Evolutionary conservation across 2,329 filamentous ascomycete genomes (phyloP).

Genomic region (Claviceps arundinis): DNA sequence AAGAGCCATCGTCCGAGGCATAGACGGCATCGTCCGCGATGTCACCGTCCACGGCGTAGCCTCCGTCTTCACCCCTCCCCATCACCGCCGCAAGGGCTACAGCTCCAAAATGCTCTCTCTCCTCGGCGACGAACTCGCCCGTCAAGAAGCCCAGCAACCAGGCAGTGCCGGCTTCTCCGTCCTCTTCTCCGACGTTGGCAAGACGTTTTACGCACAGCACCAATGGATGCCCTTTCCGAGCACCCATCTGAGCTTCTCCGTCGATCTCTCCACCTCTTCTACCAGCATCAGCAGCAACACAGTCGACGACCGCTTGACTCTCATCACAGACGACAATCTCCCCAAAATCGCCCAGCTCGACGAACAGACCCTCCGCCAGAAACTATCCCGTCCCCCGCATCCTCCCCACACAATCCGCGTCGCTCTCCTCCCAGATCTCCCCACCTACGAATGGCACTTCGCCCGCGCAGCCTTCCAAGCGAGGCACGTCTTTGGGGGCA

Average conservation of each 20-base stretch:
- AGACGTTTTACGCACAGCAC: conserved; percentile 61
- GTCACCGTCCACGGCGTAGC: conserved; percentile 60
- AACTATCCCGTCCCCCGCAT: conserved; percentile 24
- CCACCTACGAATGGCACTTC: conserved; percentile 43
- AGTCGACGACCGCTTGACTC: conserved; percentile 13
- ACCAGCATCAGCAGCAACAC: conserved; percentile 12
- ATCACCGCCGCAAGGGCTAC: conserved; percentile 60
- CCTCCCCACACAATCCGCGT: conserved; percentile 17
- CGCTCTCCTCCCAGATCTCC: conserved; percentile 19
- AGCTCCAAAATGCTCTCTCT: conserved; percentile 63
- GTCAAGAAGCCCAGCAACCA: conserved; percentile 13
- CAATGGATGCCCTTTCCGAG: conserved; percentile 70
- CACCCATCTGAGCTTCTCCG: conserved; percentile 52
- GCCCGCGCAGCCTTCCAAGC: conserved; percentile 70
- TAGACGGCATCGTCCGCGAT: conserved; percentile 28
- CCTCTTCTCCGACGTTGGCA: conserved; percentile 77
- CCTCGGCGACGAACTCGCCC: conserved; percentile 32
- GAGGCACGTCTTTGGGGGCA: conserved; percentile 41
- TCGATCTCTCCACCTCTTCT: conserved; percentile 2
- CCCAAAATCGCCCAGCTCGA: conserved; percentile 49
- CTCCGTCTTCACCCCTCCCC: conserved; percentile 61
- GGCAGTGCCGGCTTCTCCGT: conserved; percentile 51
- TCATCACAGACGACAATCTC: conserved; percentile 48
- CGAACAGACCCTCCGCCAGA: conserved; percentile 44
- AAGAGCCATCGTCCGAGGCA: conserved; percentile 33